Base-by-base conservation (phyloP, 805 yeast genomes). In the Candida yuanshanica region DNA sequence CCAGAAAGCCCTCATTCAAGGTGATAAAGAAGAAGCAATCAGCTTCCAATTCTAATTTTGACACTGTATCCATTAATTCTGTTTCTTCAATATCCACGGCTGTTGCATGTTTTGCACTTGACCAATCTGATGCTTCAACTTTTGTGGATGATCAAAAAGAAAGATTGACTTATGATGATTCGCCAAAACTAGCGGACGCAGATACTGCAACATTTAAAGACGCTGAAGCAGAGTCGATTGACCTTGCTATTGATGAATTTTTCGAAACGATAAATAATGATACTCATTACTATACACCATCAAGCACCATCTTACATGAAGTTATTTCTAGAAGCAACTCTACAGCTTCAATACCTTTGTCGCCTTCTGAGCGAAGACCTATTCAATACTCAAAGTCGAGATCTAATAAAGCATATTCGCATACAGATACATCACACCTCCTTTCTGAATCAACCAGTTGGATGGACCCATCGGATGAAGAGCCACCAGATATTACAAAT, bases 391-490 rank as follows among this genome's bases (percentile, higher is more conserved):
- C 34, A 18, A 31, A 18, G 18, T 4, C 34, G 11, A 31, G 34
- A 17, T 8, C n/a, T 17, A 31, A 31, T 9, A 18, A 10, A 17
- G 14, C 18, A 5, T 16, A 17, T n/a, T 31, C 34, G 18, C 14
- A n/a, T 7, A 11, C 34, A 4, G 34, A 9, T 6, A 17, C 22
- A 4, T 27, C 31, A 3, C 18, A 27, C 3, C 16, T 27, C 14
- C 18, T 27, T 3, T 27, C 31, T 10, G 31, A 27, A 27, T 27
- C 18, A 34, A 16, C 20, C 14, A 20, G 27, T 41, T 75, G 80
- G 79, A 73, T 74, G 78, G 79, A 74, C 40, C 72, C 77, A 4
- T 50, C 57, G 39, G 64, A 58, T 21, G 50, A 43, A 17, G 18
- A 13, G 5, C 11, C 16, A 7, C 11, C 16, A 7, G 22, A 23